Percentiles rank a stretch among this genome's conserved stretches.
Conservation (phyloP, 1,284 basidiomycete genomes). For the Pseudozyma tsukubaensis region DNA sequence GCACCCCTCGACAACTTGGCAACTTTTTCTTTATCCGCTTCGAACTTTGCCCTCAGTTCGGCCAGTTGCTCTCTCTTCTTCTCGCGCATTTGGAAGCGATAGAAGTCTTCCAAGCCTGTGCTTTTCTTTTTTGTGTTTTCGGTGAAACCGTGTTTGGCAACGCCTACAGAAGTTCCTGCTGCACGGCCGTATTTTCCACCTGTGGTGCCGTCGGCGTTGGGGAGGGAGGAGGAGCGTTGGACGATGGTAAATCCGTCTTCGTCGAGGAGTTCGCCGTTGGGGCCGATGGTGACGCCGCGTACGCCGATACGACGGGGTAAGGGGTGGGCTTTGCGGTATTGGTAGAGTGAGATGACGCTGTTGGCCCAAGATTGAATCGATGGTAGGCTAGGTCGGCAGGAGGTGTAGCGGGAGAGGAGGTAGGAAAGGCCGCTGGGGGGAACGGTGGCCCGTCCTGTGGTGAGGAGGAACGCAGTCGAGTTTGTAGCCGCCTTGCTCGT, state of each 20-base stretch:
- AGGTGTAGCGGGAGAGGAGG: constrained; percentile 45
- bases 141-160: constrained; percentile 26
- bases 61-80: constrained; percentile 64
- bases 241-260: constrained; percentile 68
- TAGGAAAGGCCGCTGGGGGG: constrained; percentile 49
- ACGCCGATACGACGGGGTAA: constrained; percentile 55
- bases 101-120: constrained; percentile 62
- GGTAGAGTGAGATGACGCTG: constrained; percentile 50
- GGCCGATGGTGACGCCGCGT: constrained; percentile 58
- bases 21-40: constrained; percentile 62
- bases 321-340: constrained; percentile 59
- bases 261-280: constrained; percentile 64
- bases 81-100: constrained; percentile 65
- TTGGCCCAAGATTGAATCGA: constrained; percentile 53
- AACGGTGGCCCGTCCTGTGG: constrained; percentile 15
- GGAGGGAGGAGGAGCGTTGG: constrained; percentile 58
- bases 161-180: constrained; percentile 38
- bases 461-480: constrained; percentile 21
- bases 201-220: too few species aligned
- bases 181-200: constrained; percentile 63
- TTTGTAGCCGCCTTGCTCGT: constrained; percentile 2
- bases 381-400: constrained; percentile 46
- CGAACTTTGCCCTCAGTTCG: constrained; percentile 61
- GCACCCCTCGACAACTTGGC: constrained; percentile 61
- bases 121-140: constrained; percentile 58